Percentiles rank a stretch among this genome's conserved stretches.
Evolutionary conservation across 2,329 filamentous ascomycete species (phyloP).

Genomic region (Aspergillus phoenicis): DNA sequence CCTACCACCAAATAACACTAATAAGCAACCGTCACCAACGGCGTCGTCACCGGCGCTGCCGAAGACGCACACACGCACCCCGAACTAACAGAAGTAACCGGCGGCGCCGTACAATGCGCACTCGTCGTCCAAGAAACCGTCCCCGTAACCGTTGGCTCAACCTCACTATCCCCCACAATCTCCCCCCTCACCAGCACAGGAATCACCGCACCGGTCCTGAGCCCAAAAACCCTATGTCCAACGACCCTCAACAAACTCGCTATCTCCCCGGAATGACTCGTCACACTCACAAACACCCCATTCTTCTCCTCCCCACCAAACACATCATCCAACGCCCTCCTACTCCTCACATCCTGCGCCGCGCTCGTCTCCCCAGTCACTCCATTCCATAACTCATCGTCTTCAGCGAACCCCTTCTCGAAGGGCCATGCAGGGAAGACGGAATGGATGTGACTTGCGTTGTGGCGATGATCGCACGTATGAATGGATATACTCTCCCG

Average conservation of each 20-base stretch:
- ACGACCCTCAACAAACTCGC: slow-evolving; percentile 51
- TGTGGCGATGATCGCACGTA: slow-evolving; percentile 61
- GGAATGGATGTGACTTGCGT: slow-evolving; percentile 49
- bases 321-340: slow-evolving; percentile 53
- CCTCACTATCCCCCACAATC: slow-evolving; percentile 17
- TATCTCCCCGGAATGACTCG: slow-evolving; percentile 61
- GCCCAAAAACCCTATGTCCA: slow-evolving; percentile 48
- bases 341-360: slow-evolving; percentile 51
- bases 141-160: slow-evolving; percentile 16
- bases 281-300: slow-evolving; percentile 53
- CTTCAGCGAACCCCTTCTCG: slow-evolving; percentile 56
- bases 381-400: slow-evolving; percentile 57
- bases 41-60: slow-evolving; percentile 34
- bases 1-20: not conserved
- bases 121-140: slow-evolving; percentile 31
- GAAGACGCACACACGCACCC: slow-evolving; percentile 35
- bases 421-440: slow-evolving; percentile 54
- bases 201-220: slow-evolving; percentile 54
- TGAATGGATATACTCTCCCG: slow-evolving; percentile 62
- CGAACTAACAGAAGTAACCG: slow-evolving; percentile 30
- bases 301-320: slow-evolving; percentile 44
- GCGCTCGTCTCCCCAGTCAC: slow-evolving; percentile 51
- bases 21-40: slow-evolving; percentile 22
- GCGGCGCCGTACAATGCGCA: slow-evolving; percentile 38
- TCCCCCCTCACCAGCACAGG: slow-evolving; percentile 54